A percentile compares a stretch with the other conserved stretches of the same genome.
Evolutionary conservation across 192 early-diverging fungal species (phyloP).

Genomic region (Coemansia sp.): DNA sequence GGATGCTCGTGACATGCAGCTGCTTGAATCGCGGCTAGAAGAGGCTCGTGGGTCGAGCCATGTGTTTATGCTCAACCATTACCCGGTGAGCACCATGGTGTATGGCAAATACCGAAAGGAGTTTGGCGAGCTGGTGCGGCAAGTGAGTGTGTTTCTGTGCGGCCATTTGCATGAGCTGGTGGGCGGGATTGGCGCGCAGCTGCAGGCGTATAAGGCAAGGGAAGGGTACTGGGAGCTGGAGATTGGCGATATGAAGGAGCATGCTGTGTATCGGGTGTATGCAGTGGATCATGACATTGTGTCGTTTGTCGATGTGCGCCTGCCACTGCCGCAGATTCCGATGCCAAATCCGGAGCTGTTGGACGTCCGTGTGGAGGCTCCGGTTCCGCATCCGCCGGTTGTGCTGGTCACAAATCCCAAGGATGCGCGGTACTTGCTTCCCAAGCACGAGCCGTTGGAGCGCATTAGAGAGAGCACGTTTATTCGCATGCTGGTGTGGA

Average conservation of each 20-base stretch:
- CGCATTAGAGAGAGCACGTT: constrained; percentile 63
- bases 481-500: constrained; percentile 78
- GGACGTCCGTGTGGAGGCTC: constrained; percentile 3
- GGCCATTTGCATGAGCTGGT: constrained; percentile 84
- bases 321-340: constrained; percentile 66
- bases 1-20: constrained; percentile 71
- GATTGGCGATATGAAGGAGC: constrained; percentile 86
- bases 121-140: constrained; percentile 59
- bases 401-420: constrained; percentile 88
- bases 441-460: constrained; percentile 67
- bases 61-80: constrained; percentile 58
- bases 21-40: constrained; percentile 58
- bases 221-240: constrained; percentile 77
- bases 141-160: constrained; percentile 77
- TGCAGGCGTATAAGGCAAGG: constrained; percentile 67
- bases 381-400: constrained; percentile 65
- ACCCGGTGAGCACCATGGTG: constrained; percentile 77
- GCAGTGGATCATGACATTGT: constrained; percentile 86
- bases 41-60: constrained; percentile 60
- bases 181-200: constrained; percentile 52
- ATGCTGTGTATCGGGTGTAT: constrained; percentile 81
- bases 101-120: constrained; percentile 65
- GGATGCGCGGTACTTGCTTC: constrained; percentile 73
- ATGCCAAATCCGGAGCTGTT: constrained; percentile 43
- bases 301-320: constrained; percentile 70